These are phyloP conservation scores for Ophiostoma pallidulum DNA, from an alignment of 2,329 filamentous ascomycete genomes.

Conservation along the genomic window DNA sequence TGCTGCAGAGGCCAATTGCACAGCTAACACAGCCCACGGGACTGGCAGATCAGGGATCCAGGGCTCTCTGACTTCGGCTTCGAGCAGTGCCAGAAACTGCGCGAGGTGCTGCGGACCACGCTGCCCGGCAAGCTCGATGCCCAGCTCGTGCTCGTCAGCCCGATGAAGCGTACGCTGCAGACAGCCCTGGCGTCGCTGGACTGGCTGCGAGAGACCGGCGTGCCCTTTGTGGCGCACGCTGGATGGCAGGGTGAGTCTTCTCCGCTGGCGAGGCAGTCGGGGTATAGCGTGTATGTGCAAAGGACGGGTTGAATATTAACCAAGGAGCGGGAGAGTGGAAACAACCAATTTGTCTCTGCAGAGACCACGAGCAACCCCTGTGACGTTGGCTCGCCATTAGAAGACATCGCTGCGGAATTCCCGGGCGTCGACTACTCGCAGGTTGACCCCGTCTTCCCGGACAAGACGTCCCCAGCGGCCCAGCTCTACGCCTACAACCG, in stretches of 20 bases:
- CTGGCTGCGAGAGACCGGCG: slow-evolving; percentile 46
- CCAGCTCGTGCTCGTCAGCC: slow-evolving; percentile 50
- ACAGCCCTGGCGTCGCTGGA: slow-evolving; percentile 49
- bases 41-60: slow-evolving; percentile 42
- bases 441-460: slow-evolving; percentile 52
- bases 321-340: too few relatives aligned
- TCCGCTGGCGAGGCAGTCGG: background rate
- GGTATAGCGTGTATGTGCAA: background rate
- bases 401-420: slow-evolving; percentile 37
- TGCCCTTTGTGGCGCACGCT: slow-evolving; percentile 48
- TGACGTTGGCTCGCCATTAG: slow-evolving; percentile 47
- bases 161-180: slow-evolving; percentile 57
- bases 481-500: slow-evolving; percentile 43
- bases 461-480: slow-evolving; percentile 44
- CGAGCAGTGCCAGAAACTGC: slow-evolving; percentile 37
- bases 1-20: too few relatives aligned
- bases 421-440: slow-evolving; percentile 45
- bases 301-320: too few relatives aligned
- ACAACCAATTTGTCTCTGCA: background rate
- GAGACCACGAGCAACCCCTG: slow-evolving; percentile 45
- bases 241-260: slow-evolving; percentile 52
- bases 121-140: slow-evolving; percentile 35
- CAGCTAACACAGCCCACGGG: slow-evolving; percentile 28
- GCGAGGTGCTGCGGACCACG: slow-evolving; percentile 32
- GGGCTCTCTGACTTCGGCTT: slow-evolving; percentile 39